Percentiles rank a stretch among this genome's conserved stretches.
Evolutionary conservation across 768 basidiomycete genomes (phyloP).

Genomic region (Tephrocybe sp.): DNA sequence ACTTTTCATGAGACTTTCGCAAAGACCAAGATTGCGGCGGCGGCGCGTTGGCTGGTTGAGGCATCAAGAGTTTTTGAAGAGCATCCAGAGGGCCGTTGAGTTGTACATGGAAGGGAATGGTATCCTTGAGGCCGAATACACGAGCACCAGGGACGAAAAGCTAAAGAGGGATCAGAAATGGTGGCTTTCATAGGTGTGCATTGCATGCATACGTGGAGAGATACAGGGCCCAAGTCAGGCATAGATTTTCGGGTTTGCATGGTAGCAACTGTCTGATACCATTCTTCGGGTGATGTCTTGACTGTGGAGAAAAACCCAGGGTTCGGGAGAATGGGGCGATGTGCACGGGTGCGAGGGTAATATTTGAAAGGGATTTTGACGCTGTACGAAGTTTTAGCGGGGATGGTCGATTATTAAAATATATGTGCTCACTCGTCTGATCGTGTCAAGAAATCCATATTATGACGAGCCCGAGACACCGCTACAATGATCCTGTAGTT

Average conservation of each 20-base stretch:
- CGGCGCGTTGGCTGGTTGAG: slow-evolving; percentile 10
- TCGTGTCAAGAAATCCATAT: slow-evolving; percentile 43
- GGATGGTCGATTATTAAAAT: neutral
- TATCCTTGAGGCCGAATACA: slow-evolving; percentile 51
- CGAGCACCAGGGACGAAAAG: slow-evolving; percentile 50
- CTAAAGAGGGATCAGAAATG: neutral
- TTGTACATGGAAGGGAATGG: slow-evolving; percentile 66
- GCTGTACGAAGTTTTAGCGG: slow-evolving; percentile 24
- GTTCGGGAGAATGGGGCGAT: slow-evolving; percentile 46
- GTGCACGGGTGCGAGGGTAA: slow-evolving; percentile 51
- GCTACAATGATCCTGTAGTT: slow-evolving; percentile 46
- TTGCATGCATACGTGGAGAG: slow-evolving; percentile 46
- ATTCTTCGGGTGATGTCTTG: slow-evolving; percentile 66
- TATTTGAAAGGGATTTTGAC: slow-evolving; percentile 50
- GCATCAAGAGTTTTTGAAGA: slow-evolving; percentile 43
- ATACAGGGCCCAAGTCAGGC: slow-evolving; percentile 34
- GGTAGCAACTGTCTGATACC: slow-evolving; percentile 47
- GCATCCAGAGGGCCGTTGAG: slow-evolving; percentile 45
- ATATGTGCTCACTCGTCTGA: slow-evolving; percentile 39
- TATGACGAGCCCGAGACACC: slow-evolving; percentile 35
- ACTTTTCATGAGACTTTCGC: slow-evolving; percentile 7
- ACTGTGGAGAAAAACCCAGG: slow-evolving; percentile 54
- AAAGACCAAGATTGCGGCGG: slow-evolving; percentile 17
- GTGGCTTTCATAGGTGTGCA: neutral
- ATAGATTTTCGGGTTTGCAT: slow-evolving; percentile 35